These are phyloP conservation scores for Russula lepida DNA, from an alignment of 768 basidiomycete species.

Conservation along the genomic window DNA sequence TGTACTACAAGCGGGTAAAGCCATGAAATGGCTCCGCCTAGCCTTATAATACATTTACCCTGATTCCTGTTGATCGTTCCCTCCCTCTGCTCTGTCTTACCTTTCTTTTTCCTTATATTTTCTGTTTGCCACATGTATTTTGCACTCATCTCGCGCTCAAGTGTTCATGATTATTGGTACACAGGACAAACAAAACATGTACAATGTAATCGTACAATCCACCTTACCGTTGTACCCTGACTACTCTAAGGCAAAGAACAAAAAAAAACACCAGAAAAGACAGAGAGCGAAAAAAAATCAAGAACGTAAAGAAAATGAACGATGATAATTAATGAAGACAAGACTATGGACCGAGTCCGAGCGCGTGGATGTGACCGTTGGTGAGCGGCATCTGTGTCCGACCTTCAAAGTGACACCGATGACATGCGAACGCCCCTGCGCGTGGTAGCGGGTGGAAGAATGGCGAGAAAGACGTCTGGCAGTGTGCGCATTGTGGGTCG, in stretches of 20 bases:
- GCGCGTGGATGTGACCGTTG: constrained; percentile 13
- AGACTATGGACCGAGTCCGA: not conserved
- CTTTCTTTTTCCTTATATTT: not conserved
- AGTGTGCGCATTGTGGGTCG: constrained; percentile 44
- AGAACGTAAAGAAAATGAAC: not conserved
- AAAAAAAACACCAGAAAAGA: not conserved
- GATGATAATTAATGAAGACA: not conserved
- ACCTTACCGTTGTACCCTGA: constrained; percentile 3
- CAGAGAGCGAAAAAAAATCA: not conserved
- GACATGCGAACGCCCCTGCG: constrained; percentile 33
- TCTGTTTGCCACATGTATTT: constrained; percentile 19
- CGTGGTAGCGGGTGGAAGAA: constrained; percentile 49
- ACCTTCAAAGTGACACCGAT: constrained; percentile 36
- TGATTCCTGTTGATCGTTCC: not conserved
- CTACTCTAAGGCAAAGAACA: constrained; percentile 10
- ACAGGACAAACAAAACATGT: constrained; percentile 14
- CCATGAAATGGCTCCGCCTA: constrained; percentile 1
- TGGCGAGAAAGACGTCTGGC: constrained; percentile 65
- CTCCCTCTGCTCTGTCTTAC: not conserved
- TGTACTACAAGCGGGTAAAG: constrained; percentile 62
- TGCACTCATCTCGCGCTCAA: constrained; percentile 17
- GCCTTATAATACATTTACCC: not conserved
- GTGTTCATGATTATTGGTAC: constrained; percentile 21
- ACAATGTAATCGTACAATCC: constrained; percentile 21
- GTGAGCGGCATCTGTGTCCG: constrained; percentile 20